Evolutionary conservation across 176 grass and related monocot species (phyloP).

Genomic region (Phoenix dactylifera): DNA sequence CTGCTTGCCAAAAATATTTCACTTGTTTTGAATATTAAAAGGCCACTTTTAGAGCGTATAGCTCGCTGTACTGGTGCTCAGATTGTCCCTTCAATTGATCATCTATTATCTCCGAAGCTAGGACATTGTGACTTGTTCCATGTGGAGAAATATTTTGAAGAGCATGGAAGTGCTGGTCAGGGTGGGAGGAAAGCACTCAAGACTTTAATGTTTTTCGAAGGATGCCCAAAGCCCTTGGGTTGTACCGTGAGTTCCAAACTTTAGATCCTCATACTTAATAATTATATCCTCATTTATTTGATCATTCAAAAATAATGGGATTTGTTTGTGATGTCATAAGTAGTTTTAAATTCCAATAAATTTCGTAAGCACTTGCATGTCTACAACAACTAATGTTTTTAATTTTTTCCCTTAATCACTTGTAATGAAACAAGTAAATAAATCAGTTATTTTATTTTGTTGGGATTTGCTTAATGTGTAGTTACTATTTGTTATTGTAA

Average conservation of each 20-base stretch:
- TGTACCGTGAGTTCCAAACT: slow-evolving; percentile 70
- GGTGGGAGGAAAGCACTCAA: slow-evolving; percentile 76
- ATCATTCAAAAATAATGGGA: too few species aligned
- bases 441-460: too few species aligned
- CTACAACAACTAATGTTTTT: too few species aligned
- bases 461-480: too few species aligned
- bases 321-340: too few species aligned
- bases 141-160: slow-evolving; percentile 92
- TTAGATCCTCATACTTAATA: too few species aligned
- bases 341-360: too few species aligned
- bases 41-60: slow-evolving; percentile 82
- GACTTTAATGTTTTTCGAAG: slow-evolving; percentile 97
- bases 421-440: too few species aligned
- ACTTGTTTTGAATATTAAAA: slow-evolving; percentile 94
- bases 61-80: slow-evolving; percentile 87
- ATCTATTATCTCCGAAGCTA: slow-evolving; percentile 76
- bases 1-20: slow-evolving; percentile 89
- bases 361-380: too few species aligned
- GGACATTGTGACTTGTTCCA: slow-evolving; percentile 86
- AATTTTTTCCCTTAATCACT: too few species aligned
- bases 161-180: slow-evolving; percentile 71
- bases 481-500: too few species aligned
- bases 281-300: too few species aligned
- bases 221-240: slow-evolving; percentile 89
- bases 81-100: slow-evolving; percentile 89